phyloP scores from a whole-genome alignment of 2,329 filamentous ascomycete genomes.

The Neonectria faginata region DNA sequence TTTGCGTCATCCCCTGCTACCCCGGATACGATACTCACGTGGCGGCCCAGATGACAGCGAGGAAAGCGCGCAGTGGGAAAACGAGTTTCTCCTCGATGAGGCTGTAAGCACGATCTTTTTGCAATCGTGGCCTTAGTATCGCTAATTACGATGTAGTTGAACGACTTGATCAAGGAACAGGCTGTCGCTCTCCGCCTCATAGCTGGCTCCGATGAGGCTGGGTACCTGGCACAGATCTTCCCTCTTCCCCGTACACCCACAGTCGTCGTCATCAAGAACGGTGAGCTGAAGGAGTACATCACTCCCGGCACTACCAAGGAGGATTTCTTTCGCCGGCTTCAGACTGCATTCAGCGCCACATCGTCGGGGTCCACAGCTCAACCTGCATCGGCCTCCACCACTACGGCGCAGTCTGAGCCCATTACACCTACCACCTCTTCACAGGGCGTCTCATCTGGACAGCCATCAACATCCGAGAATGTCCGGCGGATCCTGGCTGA shows the following conservation, averaged over 20 bases:
- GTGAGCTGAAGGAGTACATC: conserved; percentile 82
- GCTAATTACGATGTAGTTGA: conserved; percentile 59
- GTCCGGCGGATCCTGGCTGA: conserved; percentile 61
- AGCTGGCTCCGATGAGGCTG: conserved; percentile 82
- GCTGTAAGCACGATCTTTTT: conserved; percentile 57
- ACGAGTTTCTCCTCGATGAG: conserved; percentile 71
- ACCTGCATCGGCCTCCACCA: conserved; percentile 31
- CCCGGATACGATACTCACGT: conserved; percentile 32
- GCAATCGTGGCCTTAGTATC: not conserved
- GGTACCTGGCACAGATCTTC: conserved; percentile 84
- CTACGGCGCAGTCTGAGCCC: conserved; percentile 35
- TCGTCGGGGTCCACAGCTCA: conserved; percentile 30
- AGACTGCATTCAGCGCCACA: conserved; percentile 49
- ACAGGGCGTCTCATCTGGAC: conserved; percentile 33
- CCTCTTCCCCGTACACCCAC: conserved; percentile 83
- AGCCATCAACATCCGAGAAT: conserved; percentile 48
- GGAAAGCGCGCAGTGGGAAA: conserved; percentile 79
- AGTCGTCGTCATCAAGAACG: conserved; percentile 83
- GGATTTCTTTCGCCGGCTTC: conserved; percentile 68
- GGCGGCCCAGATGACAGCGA: conserved; percentile 58
- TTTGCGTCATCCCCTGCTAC: conserved; percentile 23
- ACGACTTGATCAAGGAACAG: conserved; percentile 66
- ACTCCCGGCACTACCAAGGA: conserved; percentile 71
- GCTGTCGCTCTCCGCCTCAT: conserved; percentile 77
- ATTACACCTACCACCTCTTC: conserved; percentile 34